Evolutionary conservation across 75 land plant species (phyloP).

Genomic region (Pseudotsuga menziesii): DNA sequence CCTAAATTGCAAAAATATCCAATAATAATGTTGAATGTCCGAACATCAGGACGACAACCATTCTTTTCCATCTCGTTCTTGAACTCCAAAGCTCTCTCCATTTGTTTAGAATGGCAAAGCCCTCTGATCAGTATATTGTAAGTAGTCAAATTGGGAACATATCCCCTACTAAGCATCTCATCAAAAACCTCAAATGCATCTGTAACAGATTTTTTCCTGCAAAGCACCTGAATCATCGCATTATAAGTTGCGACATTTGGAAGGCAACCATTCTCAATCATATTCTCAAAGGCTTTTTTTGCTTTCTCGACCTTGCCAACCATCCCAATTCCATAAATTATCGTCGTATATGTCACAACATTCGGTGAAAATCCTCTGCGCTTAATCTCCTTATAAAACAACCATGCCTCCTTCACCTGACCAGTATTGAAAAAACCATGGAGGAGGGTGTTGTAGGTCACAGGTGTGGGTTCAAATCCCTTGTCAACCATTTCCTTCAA

Average conservation of each 20-base stretch:
- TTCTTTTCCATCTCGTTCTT: constrained; percentile 39
- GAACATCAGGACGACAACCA: constrained; percentile 36
- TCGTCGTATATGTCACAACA: constrained; percentile 60
- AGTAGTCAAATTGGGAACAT: constrained; percentile 39
- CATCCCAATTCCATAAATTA: constrained; percentile 60
- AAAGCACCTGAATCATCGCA: constrained; percentile 61
- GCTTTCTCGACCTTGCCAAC: constrained; percentile 45
- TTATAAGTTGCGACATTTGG: constrained; percentile 64
- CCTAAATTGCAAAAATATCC: constrained; percentile 47
- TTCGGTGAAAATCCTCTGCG: constrained; percentile 36
- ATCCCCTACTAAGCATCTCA: constrained; percentile 52
- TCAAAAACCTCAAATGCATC: constrained; percentile 49
- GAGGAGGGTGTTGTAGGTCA: constrained; percentile 51
- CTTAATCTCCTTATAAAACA: constrained; percentile 58
- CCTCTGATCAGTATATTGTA: constrained; percentile 57
- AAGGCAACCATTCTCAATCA: constrained; percentile 44
- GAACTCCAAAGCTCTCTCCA: constrained; percentile 47
- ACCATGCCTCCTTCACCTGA: constrained; percentile 42
- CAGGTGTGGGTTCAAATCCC: constrained; percentile 38
- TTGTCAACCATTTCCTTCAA: constrained; percentile 63
- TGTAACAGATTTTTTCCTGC: constrained; percentile 49
- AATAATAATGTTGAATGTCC: constrained; percentile 50
- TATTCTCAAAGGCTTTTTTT: constrained; percentile 36
- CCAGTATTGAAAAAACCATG: constrained; percentile 59
- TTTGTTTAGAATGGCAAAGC: constrained; percentile 45